These are phyloP conservation scores for Amanita muscaria DNA, from an alignment of 768 basidiomycete genomes.

Conservation along the genomic window DNA sequence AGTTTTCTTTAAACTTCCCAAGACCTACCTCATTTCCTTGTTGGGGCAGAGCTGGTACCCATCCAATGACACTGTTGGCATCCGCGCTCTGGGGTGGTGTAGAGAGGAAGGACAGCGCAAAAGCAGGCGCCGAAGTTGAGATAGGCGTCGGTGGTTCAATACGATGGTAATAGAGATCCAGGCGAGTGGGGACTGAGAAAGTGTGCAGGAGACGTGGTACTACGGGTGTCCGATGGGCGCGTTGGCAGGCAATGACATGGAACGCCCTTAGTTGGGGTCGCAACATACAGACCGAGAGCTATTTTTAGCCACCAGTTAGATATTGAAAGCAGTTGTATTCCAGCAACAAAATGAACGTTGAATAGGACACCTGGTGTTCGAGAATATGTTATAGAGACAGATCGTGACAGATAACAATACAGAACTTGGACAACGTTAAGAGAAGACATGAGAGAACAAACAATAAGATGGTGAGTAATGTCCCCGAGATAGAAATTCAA, in stretches of 20 bases:
- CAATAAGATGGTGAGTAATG: conserved; percentile 7
- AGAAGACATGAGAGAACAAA: conserved; percentile 8
- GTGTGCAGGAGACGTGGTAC: too few species aligned
- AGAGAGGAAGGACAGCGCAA: conserved; percentile 57
- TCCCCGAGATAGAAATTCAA: conserved; percentile 1
- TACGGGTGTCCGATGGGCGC: neutral
- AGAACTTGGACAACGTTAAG: conserved; percentile 19
- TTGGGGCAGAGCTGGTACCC: conserved; percentile 47
- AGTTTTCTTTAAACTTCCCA: conserved; percentile 65
- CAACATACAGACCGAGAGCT: neutral
- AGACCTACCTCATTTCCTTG: conserved; percentile 37
- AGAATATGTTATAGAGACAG: conserved; percentile 14
- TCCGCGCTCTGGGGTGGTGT: conserved; percentile 31
- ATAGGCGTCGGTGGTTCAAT: conserved; percentile 42
- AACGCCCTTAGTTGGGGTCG: neutral
- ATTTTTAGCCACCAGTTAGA: too few species aligned
- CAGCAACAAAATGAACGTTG: conserved; percentile 3
- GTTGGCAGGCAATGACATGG: too few species aligned
- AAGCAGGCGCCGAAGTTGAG: conserved; percentile 37
- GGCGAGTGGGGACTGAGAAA: conserved; percentile 47
- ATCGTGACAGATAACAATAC: conserved; percentile 29
- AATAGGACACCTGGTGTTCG: conserved; percentile 4
- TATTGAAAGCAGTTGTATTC: neutral
- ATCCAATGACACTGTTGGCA: conserved; percentile 55
- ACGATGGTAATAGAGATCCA: conserved; percentile 66